Evolutionary conservation across 1,284 basidiomycete species (phyloP).

Genomic region (Puccinia horiana): DNA sequence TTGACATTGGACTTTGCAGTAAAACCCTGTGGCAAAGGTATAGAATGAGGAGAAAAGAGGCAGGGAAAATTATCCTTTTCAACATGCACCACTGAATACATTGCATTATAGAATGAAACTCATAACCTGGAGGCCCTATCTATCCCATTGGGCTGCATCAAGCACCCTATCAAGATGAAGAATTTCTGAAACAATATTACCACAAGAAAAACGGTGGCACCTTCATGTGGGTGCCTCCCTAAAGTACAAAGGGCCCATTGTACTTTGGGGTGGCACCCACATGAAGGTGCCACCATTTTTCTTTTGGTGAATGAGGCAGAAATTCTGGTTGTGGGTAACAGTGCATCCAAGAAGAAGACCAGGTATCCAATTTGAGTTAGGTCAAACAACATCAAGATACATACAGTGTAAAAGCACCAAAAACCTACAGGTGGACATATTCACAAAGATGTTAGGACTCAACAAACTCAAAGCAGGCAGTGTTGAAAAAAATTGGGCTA

Average conservation of each 20-base stretch:
- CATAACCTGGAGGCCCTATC: too few relatives aligned
- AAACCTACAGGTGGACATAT: conserved; percentile 18
- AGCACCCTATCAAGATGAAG: too few relatives aligned
- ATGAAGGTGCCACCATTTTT: too few relatives aligned
- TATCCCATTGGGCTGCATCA: too few relatives aligned
- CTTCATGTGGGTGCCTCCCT: too few relatives aligned
- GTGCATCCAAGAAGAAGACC: conserved; percentile 7
- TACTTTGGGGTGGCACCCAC: too few relatives aligned
- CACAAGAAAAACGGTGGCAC: too few relatives aligned
- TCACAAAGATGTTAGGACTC: conserved; percentile 5
- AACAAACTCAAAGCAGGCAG: not conserved
- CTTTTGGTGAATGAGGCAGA: too few relatives aligned
- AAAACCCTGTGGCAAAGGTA: not conserved
- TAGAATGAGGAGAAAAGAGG: not conserved
- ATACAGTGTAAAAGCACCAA: not conserved
- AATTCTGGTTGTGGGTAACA: conserved; percentile 5
- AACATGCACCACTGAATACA: too few relatives aligned
- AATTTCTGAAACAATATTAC: conserved; percentile 19
- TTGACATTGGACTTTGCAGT: not conserved
- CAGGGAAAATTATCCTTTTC: not conserved
- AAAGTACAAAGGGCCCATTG: too few relatives aligned
- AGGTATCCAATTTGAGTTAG: not conserved
- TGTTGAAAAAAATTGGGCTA: too few relatives aligned
- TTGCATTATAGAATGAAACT: not conserved
- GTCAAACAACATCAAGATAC: not conserved